Evolutionary conservation across 257 asterid genomes (phyloP), one percentile per base, ranked within the genome.

Genomic region (Solanum sejunctum): DNA sequence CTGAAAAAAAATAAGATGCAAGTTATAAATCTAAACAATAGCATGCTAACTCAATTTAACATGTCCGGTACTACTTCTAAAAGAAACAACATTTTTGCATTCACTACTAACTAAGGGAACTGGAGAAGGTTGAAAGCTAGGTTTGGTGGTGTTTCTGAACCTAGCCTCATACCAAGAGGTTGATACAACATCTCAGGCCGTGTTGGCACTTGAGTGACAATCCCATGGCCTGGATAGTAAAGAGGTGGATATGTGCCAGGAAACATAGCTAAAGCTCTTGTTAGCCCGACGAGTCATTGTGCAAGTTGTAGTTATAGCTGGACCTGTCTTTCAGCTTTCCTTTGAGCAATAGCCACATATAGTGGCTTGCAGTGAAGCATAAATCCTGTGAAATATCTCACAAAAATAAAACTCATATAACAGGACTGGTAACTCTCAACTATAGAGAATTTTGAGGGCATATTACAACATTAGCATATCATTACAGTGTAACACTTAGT

Each of bases 351-450:
- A 11, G 97, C 91, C 47, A 91, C 97, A 79, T 93, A 94, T 72
- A 95, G 81, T 15, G 98, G 97, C 92, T 95, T 95, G 85, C 89
- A 85, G 69, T 87, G 93, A 88, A 92, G 84, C 93, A 95, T 91
- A 52, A 71, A 79, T 41, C 98, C 99, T 95, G 93, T 55, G 83
- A 81, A 49, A 79, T 23, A 85, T 57, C 78, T 52, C 84, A 89
- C 3, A 72, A 52, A 54, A 67, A 56, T 17, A 47, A 66, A 66
- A 13, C 0, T 52, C 17, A 52, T 23, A 23, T 63, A 23, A 11
- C 16, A 63, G 18, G 70, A 63, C 17, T 3, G 23, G 17, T 23
- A 63, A 32, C 36, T 23, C 17, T 63, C 18, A 21, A 23, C 16
- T 23, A 63, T 23, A 11, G 18, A 23, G 41, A 23, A 63, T 21